Percentiles rank a stretch among this genome's conserved stretches.
These are phyloP conservation scores for Linnemannia exigua DNA, from an alignment of 192 early-diverging fungal genomes.

Conservation along the genomic window DNA sequence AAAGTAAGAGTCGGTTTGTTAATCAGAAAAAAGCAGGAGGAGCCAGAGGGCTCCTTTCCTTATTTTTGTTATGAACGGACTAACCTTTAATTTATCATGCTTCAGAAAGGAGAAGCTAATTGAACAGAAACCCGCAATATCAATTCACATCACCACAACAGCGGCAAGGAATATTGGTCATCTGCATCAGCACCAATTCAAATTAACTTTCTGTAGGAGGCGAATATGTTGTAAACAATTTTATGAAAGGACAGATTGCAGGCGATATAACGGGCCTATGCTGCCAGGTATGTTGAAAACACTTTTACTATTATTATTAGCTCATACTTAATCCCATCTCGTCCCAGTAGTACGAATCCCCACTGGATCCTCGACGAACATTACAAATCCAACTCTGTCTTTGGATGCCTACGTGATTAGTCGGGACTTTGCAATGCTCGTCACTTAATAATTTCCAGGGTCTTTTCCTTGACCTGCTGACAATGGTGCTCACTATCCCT, in stretches of 20 bases:
- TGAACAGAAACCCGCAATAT: no score
- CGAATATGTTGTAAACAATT: conserved; percentile 11
- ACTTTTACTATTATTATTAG: background rate
- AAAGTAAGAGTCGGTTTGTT: no score
- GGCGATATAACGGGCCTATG: background rate
- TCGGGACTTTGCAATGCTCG: background rate
- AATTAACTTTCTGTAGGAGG: conserved; percentile 9
- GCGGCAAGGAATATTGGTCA: conserved; percentile 14
- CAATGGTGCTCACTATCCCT: no score
- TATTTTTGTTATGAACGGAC: no score
- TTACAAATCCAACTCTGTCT: background rate
- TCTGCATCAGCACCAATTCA: conserved; percentile 10
- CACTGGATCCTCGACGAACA: background rate
- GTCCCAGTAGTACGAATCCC: no score
- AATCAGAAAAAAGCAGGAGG: no score
- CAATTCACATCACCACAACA: no score
- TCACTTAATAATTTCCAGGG: background rate
- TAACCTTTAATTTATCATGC: no score
- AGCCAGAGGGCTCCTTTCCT: no score
- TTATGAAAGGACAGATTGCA: conserved; percentile 1
- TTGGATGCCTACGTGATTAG: background rate
- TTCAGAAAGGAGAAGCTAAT: no score
- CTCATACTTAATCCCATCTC: background rate
- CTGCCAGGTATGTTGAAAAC: background rate
- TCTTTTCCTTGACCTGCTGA: no score